These are phyloP conservation scores for Yamadazyma phyllophila DNA, from an alignment of 805 yeast species.

Conservation along the genomic window DNA sequence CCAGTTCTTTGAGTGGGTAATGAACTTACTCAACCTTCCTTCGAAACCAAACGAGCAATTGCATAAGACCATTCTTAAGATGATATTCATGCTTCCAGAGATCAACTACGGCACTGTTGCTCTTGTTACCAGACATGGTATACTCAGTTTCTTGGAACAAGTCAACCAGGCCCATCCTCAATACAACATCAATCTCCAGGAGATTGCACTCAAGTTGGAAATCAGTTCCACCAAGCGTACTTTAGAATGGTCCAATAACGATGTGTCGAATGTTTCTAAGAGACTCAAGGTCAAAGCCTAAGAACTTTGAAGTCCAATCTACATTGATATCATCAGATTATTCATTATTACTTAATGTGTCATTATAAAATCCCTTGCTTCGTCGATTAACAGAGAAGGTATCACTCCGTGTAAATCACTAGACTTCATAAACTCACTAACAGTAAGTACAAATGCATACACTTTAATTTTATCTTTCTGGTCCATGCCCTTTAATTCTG, in stretches of 20 bases:
- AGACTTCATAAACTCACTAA: constrained; percentile 16
- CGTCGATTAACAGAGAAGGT: neutral
- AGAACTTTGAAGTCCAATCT: too few relatives aligned
- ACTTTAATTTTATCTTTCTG: constrained; percentile 11
- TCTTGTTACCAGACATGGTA: constrained; percentile 56
- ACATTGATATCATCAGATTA: too few relatives aligned
- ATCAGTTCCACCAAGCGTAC: constrained; percentile 50
- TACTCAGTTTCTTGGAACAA: constrained; percentile 30
- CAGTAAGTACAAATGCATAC: constrained; percentile 19
- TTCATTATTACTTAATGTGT: constrained; percentile 1
- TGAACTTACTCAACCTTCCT: constrained; percentile 55
- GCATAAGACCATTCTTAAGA: constrained; percentile 36
- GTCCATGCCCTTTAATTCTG: neutral
- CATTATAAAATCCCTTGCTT: constrained; percentile 2
- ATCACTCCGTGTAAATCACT: constrained; percentile 17
- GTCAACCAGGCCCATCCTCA: constrained; percentile 22
- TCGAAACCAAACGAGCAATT: constrained; percentile 38
- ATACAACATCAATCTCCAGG: constrained; percentile 41
- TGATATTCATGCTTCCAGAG: constrained; percentile 49
- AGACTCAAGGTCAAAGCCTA: constrained; percentile 18
- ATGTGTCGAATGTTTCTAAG: constrained; percentile 46
- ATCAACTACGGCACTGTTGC: constrained; percentile 57
- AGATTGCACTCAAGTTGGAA: constrained; percentile 45
- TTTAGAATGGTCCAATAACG: constrained; percentile 59
- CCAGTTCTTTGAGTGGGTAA: constrained; percentile 65